These are phyloP conservation scores for Gossypium arboreum DNA, from an alignment of 345 rosid genomes.

Conservation along the genomic window DNA sequence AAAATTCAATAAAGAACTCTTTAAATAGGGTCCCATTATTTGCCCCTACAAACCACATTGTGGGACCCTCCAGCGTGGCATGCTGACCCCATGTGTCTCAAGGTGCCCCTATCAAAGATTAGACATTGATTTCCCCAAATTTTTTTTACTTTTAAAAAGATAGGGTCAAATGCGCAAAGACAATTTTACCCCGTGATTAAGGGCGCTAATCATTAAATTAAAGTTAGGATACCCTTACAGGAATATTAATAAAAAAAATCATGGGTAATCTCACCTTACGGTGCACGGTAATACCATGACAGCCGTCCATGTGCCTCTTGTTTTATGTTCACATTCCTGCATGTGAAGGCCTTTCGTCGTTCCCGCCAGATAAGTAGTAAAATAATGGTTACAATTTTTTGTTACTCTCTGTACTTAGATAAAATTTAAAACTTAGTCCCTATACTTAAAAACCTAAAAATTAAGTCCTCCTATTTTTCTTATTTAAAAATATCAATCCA, in stretches of 20 bases:
- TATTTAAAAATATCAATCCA: too few species aligned
- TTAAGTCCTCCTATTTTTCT: too few species aligned
- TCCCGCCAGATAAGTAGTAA: constrained; percentile 12
- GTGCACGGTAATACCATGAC: constrained; percentile 26
- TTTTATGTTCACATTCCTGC: constrained; percentile 51
- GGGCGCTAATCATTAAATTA: constrained; percentile 1
- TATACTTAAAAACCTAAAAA: too few species aligned
- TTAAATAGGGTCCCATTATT: constrained; percentile 7
- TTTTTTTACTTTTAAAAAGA: neutral
- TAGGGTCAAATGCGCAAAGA: neutral
- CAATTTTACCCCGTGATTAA: neutral
- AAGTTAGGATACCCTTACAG: neutral
- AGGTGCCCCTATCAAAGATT: neutral
- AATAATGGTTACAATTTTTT: too few species aligned
- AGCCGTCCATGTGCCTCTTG: constrained; percentile 53
- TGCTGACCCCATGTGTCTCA: constrained; percentile 15
- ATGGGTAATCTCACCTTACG: neutral
- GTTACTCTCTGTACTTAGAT: too few species aligned
- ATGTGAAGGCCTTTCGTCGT: constrained; percentile 39
- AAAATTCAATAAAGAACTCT: neutral
- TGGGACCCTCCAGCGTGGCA: constrained; percentile 15
- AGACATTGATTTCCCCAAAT: neutral
- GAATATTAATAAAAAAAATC: neutral
- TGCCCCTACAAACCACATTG: neutral
- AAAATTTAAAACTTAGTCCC: too few species aligned